Percentiles rank a stretch among this genome's conserved stretches.
Evolutionary conservation across 106 monocot genomes (phyloP).

Genomic region (Allium cepa): DNA sequence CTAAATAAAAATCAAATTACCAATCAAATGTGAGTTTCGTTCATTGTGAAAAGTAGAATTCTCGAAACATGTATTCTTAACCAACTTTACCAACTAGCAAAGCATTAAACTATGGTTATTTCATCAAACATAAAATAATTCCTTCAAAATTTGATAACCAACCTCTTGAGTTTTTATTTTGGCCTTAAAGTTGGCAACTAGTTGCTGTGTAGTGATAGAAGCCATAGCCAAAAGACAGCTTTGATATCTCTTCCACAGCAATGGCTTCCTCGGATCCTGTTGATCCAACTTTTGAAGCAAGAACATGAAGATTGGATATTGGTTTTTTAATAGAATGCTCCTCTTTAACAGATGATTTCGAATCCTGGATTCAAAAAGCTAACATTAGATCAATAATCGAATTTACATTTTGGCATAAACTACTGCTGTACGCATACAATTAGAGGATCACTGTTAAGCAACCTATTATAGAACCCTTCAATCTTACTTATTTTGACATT

Average conservation of each 20-base stretch:
- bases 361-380: conserved; percentile 19
- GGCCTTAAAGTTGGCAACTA: no score
- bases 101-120: not conserved
- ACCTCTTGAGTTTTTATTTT: no score
- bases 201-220: conserved; percentile 37
- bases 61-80: not conserved
- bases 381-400: not conserved
- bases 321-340: conserved; percentile 38
- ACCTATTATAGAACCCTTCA: no score
- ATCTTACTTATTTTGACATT: no score
- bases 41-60: no score
- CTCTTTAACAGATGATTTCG: conserved; percentile 49
- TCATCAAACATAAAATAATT: not conserved
- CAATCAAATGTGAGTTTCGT: not conserved
- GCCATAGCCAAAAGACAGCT: conserved; percentile 43
- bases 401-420: no score
- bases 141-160: conserved; percentile 1
- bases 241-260: conserved; percentile 85
- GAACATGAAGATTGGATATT: conserved; percentile 13
- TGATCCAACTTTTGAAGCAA: conserved; percentile 23
- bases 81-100: not conserved
- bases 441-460: no score
- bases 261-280: conserved; percentile 39
- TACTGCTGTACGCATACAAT: no score
- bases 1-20: not conserved